phyloP scores from a whole-genome alignment of 495 filamentous ascomycete species.

The Penicillium samsonianum region DNA sequence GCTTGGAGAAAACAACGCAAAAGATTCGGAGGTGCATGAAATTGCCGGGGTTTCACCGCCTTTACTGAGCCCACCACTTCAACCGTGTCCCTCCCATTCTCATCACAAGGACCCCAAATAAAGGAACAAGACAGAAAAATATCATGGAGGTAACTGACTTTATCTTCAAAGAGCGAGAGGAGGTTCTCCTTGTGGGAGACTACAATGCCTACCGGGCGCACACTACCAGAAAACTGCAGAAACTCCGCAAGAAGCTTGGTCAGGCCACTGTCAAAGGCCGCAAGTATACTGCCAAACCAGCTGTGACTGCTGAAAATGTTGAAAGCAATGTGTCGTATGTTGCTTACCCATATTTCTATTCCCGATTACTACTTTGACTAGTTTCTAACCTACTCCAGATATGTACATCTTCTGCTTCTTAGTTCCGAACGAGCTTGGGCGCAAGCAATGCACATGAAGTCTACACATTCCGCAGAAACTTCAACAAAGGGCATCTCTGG shows the following conservation, averaged over 20 bases:
- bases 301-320: conserved; percentile 77
- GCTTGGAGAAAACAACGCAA: conserved; percentile 17
- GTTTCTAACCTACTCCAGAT: conserved; percentile 51
- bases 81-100: conserved; percentile 24
- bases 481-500: conserved; percentile 72
- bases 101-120: conserved; percentile 12
- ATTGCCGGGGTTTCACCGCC: conserved; percentile 37
- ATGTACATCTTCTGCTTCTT: conserved; percentile 75
- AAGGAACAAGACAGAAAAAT: conserved; percentile 6
- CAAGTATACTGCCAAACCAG: conserved; percentile 74
- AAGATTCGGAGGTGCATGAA: conserved; percentile 31
- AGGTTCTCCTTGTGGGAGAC: conserved; percentile 82
- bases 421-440: conserved; percentile 94
- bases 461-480: conserved; percentile 72
- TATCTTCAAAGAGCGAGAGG: conserved; percentile 72
- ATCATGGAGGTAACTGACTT: conserved; percentile 90
- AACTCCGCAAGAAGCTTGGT: conserved; percentile 79
- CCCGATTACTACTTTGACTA: background rate
- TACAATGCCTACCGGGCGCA: conserved; percentile 82
- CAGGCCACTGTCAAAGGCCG: conserved; percentile 78
- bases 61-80: conserved; percentile 22
- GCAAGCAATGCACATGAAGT: conserved; percentile 92
- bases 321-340: conserved; percentile 73
- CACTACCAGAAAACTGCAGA: conserved; percentile 78
- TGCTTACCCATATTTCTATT: background rate